A percentile compares a stretch with the other conserved stretches of the same genome.
Evolutionary conservation across 805 yeast genomes (phyloP).

Genomic region (Nakazawaea sp.): DNA sequence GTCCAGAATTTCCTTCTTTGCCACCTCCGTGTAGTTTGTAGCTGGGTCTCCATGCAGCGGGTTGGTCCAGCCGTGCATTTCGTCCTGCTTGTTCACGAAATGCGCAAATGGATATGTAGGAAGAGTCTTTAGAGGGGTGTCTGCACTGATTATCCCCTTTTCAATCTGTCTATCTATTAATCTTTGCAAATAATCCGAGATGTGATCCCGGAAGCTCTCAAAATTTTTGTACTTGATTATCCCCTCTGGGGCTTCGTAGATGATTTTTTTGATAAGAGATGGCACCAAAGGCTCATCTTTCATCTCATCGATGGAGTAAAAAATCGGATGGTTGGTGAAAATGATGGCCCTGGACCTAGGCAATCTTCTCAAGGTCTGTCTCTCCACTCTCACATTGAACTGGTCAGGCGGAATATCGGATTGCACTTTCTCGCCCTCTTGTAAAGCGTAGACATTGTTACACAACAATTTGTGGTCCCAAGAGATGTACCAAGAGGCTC

Average conservation of each 20-base stretch:
- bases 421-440: slow-evolving; percentile 37
- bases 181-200: slow-evolving; percentile 48
- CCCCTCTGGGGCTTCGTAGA: slow-evolving; percentile 60
- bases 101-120: slow-evolving; percentile 63
- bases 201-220: slow-evolving; percentile 50
- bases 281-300: slow-evolving; percentile 77
- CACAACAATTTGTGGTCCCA: slow-evolving; percentile 63
- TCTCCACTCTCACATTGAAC: slow-evolving; percentile 63
- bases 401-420: slow-evolving; percentile 38
- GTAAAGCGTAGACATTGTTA: slow-evolving; percentile 47
- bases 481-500: slow-evolving; percentile 70
- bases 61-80: slow-evolving; percentile 35
- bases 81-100: slow-evolving; percentile 29
- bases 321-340: slow-evolving; percentile 73
- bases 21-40: slow-evolving; percentile 8
- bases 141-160: slow-evolving; percentile 44
- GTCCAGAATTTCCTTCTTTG: slow-evolving; percentile 9
- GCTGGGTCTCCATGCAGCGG: slow-evolving; percentile 16
- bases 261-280: slow-evolving; percentile 51
- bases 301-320: slow-evolving; percentile 73
- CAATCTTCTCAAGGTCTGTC: slow-evolving; percentile 63
- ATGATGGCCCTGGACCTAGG: slow-evolving; percentile 62
- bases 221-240: slow-evolving; percentile 62
- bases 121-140: slow-evolving; percentile 50
- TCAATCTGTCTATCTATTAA: slow-evolving; percentile 54